Evolutionary conservation across 345 rosid species (phyloP).

Genomic region (Murraya koenigii): DNA sequence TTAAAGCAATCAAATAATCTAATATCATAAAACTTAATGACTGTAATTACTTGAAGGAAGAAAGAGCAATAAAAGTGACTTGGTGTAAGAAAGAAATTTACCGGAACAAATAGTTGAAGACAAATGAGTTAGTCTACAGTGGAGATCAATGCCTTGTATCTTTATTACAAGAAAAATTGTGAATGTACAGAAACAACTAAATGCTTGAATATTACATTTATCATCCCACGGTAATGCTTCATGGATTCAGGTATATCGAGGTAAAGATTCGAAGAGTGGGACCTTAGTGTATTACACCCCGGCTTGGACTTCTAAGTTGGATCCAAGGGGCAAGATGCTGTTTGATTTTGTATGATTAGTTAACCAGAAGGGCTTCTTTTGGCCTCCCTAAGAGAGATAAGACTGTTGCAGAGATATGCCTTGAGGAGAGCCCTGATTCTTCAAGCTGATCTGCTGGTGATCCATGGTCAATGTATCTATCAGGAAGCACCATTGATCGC

Average conservation of each 20-base stretch:
- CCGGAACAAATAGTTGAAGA: neutral
- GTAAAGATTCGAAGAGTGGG: neutral
- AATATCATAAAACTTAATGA: too few relatives aligned
- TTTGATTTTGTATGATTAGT: slow-evolving; percentile 15
- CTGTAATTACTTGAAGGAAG: too few relatives aligned
- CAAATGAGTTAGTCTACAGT: neutral
- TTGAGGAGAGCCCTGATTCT: slow-evolving; percentile 61
- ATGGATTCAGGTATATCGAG: neutral
- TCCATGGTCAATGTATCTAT: slow-evolving; percentile 72
- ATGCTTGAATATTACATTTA: neutral
- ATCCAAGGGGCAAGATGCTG: neutral
- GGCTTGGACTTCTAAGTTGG: neutral
- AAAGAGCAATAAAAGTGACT: neutral
- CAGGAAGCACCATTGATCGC: slow-evolving; percentile 71
- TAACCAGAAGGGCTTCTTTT: slow-evolving; percentile 52
- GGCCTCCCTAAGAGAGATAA: slow-evolving; percentile 57
- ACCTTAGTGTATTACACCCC: slow-evolving; percentile 7
- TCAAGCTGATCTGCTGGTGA: slow-evolving; percentile 56
- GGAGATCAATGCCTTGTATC: neutral
- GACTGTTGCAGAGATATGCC: slow-evolving; percentile 58
- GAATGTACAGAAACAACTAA: slow-evolving; percentile 1
- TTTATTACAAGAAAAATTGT: neutral
- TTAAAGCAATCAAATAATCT: too few relatives aligned
- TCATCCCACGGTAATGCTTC: neutral
- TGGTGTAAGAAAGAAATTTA: neutral